Evolutionary conservation across 177 flowering plant species (phyloP), one percentile per base, ranked within the genome.

Genomic region (Vitis hybrid): DNA sequence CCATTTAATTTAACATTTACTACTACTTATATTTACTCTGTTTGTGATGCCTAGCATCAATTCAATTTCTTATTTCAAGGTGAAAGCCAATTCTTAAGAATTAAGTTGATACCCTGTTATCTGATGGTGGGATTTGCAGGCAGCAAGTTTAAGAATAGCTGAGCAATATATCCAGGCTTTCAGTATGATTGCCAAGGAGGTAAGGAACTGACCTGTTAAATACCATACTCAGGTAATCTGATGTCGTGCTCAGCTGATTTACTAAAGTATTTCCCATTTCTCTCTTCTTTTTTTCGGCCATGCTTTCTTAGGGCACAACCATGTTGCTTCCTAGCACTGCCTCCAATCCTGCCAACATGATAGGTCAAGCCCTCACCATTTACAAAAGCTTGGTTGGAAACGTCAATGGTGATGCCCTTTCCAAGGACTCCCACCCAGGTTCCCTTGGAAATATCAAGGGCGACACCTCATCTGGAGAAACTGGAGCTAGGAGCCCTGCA

Each of bases 141-240:
- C 98, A 13, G 97, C 97, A n/a, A 89, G 95, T 76, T 80, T 92
- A 74, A 89, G 83, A 73, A 67, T 94, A 54, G 96, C 99, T 7
- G 95, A 90, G 79, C 94, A 88, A 65, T 92, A 94, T 69, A 82
- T 91, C 13, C 82, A 90, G n/a, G 95, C 99, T 65, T 94, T 92
- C 39, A 54, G 91, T 51, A 84, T 81, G 17, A 81, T 94, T 62
- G 99, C 99, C 15, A 89, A 91, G 74, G 84, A 92, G 95, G 98
- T 94, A 73, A 84, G 39, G 26, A 34, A 11, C 30, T 48, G 15
- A 57, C 4, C 23, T 51, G 2, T 23, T 21, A 18, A 19, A 12
- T 10, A 55, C 7, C 49, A 1, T 13, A 11, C 12, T 2, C 0
- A 15, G 23, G 1, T 39, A 34, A 19, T 15, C 4, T 32, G 14